phyloP scores from a whole-genome alignment of 2,329 filamentous ascomycete genomes.

The Boeremia exigua region DNA sequence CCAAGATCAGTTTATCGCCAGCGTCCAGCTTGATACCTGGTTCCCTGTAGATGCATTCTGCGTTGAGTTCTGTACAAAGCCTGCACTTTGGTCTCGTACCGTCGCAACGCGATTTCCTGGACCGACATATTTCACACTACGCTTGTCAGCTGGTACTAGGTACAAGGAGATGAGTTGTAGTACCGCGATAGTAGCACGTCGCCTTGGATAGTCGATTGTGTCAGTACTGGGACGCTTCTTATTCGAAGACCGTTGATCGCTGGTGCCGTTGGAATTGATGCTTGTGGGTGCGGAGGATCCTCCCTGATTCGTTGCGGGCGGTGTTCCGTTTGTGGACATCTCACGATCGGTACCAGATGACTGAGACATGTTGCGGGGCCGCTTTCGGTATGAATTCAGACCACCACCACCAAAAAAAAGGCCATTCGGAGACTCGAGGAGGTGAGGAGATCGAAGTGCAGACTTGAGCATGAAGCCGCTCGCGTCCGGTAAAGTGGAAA shows the following conservation, averaged over 20 bases:
- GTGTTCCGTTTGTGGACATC: conserved; percentile 42
- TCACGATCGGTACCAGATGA: conserved; percentile 51
- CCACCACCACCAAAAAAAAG: conserved; percentile 37
- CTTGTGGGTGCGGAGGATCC: conserved; percentile 41
- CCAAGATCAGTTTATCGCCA: conserved; percentile 83
- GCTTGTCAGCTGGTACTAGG: conserved; percentile 30
- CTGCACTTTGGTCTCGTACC: conserved; percentile 83
- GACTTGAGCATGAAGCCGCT: conserved; percentile 48
- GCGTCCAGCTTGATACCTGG: conserved; percentile 87
- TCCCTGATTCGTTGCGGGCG: conserved; percentile 30
- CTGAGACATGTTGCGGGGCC: conserved; percentile 52
- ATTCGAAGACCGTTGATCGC: conserved; percentile 35
- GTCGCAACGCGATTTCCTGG: conserved; percentile 79
- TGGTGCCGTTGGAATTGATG: conserved; percentile 33
- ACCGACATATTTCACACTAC: conserved; percentile 81
- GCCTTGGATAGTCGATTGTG: conserved; percentile 51
- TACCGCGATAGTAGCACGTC: conserved; percentile 52
- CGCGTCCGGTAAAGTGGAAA: conserved; percentile 47
- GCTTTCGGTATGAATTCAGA: conserved; percentile 44
- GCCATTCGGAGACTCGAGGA: conserved; percentile 47
- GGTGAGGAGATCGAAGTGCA: conserved; percentile 47
- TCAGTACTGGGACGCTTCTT: conserved; percentile 51
- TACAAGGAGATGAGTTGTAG: conserved; percentile 9
- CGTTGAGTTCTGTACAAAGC: conserved; percentile 80
- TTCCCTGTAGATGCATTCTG: conserved; percentile 83